Percentiles rank a stretch among this genome's conserved stretches.
Conservation (phyloP, 208 protist genomes). For the Leishmania major region DNA sequence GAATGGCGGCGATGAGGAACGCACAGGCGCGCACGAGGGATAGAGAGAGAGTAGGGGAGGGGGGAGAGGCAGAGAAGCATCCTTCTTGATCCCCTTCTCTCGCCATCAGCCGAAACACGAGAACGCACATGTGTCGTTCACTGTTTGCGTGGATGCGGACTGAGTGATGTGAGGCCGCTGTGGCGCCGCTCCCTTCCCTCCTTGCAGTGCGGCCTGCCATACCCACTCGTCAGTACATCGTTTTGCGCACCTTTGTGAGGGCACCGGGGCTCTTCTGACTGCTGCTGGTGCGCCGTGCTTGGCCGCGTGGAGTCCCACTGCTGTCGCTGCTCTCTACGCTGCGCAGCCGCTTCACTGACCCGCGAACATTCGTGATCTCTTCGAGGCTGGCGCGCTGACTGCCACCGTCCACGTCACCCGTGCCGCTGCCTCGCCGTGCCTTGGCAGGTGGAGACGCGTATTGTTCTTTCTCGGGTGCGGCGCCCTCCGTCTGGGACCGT, state of each 20-base stretch:
- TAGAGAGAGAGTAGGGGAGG: no score
- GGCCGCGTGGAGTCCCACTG: slow-evolving; percentile 18
- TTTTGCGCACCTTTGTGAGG: slow-evolving; percentile 41
- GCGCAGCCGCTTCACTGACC: slow-evolving; percentile 29
- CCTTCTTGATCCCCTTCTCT: neutral
- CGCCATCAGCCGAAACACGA: no score
- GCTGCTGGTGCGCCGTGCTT: neutral
- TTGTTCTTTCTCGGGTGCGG: neutral
- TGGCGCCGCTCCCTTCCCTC: neutral
- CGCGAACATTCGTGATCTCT: slow-evolving; percentile 28
- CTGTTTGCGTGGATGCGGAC: no score
- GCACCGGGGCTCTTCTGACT: slow-evolving; percentile 30
- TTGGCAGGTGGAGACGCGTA: neutral
- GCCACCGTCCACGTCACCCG: slow-evolving; percentile 4
- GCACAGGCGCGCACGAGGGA: neutral
- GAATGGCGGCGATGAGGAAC: neutral
- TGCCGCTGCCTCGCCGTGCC: neutral
- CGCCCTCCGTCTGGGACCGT: neutral
- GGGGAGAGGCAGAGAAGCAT: neutral
- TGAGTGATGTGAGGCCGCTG: neutral
- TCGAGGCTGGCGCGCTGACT: slow-evolving; percentile 22
- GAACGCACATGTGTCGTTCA: no score
- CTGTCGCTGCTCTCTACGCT: slow-evolving; percentile 34
- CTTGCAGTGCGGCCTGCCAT: neutral
- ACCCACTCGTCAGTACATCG: slow-evolving; percentile 9